These are phyloP conservation scores for Stipa capillata DNA, from an alignment of 176 grass and related monocot species.

Conservation along the genomic window DNA sequence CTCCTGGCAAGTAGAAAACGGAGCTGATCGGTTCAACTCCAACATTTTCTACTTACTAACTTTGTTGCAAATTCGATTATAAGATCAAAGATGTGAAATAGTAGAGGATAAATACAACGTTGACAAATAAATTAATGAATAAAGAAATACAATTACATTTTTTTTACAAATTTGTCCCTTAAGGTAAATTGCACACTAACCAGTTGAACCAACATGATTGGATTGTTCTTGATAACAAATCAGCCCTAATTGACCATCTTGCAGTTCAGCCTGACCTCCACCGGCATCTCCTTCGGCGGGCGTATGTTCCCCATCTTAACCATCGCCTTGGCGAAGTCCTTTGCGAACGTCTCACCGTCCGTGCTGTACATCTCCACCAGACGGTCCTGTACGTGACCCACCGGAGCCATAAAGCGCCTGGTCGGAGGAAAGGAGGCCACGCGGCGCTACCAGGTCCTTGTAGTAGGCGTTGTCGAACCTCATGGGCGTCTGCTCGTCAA, in stretches of 20 bases:
- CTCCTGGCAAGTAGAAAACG: no score
- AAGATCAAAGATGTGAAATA: no score
- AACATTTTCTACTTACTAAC: no score
- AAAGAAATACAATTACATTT: no score
- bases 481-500: neutral
- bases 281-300: slow-evolving; percentile 9
- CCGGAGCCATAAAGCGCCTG: slow-evolving; percentile 39
- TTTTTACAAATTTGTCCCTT: no score
- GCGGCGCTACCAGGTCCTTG: slow-evolving; percentile 20
- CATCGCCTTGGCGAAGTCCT: slow-evolving; percentile 37
- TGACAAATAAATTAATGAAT: no score
- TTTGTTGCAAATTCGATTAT: no score
- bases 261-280: slow-evolving; percentile 48
- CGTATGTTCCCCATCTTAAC: no score
- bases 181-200: no score
- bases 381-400: neutral
- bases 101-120: no score
- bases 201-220: no score
- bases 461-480: slow-evolving; percentile 51
- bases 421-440: slow-evolving; percentile 49
- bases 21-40: no score
- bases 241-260: slow-evolving; percentile 26
- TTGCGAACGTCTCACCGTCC: slow-evolving; percentile 6
- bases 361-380: slow-evolving; percentile 28
- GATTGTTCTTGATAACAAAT: neutral